These are phyloP conservation scores for Dactylellina haptotyla DNA, from an alignment of 2,329 filamentous ascomycete genomes.

Conservation along the genomic window DNA sequence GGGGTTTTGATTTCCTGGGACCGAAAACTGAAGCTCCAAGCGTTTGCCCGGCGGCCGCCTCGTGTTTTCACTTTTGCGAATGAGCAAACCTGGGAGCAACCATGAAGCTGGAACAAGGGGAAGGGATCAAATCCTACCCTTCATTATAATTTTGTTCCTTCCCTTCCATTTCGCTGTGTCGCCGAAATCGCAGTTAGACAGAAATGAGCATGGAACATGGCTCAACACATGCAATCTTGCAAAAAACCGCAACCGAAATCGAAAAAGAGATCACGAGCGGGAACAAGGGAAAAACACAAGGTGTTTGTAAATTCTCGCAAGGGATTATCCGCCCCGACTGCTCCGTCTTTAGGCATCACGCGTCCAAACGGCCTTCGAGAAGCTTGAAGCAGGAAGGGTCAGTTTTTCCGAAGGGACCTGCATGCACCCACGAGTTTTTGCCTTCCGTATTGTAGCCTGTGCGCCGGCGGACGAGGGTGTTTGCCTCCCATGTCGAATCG, in stretches of 20 bases:
- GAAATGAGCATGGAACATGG: slow-evolving; percentile 25
- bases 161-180: neutral
- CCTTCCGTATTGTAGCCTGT: slow-evolving; percentile 41
- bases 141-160: too few relatives aligned
- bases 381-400: neutral
- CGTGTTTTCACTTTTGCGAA: slow-evolving; percentile 19
- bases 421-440: slow-evolving; percentile 9
- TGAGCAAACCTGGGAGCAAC: slow-evolving; percentile 13
- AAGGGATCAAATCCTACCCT: neutral
- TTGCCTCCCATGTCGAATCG: slow-evolving; percentile 31
- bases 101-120: neutral
- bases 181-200: too few relatives aligned
- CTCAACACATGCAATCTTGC: neutral
- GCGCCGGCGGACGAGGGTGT: slow-evolving; percentile 16
- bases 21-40: slow-evolving; percentile 7
- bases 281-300: too few relatives aligned
- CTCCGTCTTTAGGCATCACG: slow-evolving; percentile 35
- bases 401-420: slow-evolving; percentile 35
- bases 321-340: slow-evolving; percentile 37
- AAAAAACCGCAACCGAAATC: neutral
- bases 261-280: neutral
- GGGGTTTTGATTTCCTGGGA: slow-evolving; percentile 26
- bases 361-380: neutral
- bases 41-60: slow-evolving; percentile 15
- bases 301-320: slow-evolving; percentile 5